Percentiles rank a stretch among this genome's conserved stretches.
Evolutionary conservation across 2,329 filamentous ascomycete species (phyloP).

Genomic region (Epichloe scottii): DNA sequence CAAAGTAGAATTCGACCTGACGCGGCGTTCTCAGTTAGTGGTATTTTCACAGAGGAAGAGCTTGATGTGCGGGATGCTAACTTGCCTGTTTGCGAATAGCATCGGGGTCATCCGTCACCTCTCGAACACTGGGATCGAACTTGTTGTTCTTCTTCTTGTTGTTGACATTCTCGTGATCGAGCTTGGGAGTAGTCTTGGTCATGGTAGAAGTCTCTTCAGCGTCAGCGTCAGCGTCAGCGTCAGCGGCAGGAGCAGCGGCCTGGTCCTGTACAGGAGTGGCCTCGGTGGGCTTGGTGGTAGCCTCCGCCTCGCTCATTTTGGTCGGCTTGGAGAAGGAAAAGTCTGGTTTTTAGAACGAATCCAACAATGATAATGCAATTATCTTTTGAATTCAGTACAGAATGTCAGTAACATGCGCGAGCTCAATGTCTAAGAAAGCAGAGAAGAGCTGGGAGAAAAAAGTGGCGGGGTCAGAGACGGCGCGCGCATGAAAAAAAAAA

Average conservation of each 20-base stretch:
- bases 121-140: constrained; percentile 54
- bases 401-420: neutral
- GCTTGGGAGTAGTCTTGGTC: constrained; percentile 32
- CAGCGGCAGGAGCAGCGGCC: constrained; percentile 12
- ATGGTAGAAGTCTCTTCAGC: constrained; percentile 17
- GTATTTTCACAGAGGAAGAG: neutral
- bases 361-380: neutral
- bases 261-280: constrained; percentile 14
- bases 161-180: constrained; percentile 23
- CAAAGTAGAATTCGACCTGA: constrained; percentile 93
- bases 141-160: constrained; percentile 44
- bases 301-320: constrained; percentile 12
- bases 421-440: neutral
- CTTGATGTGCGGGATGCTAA: neutral
- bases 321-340: neutral
- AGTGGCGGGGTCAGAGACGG: neutral
- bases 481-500: neutral
- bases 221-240: constrained; percentile 8
- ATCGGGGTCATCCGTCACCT: constrained; percentile 62
- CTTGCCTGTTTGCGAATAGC: constrained; percentile 74
- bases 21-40: neutral
- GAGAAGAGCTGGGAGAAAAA: neutral
- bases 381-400: neutral
- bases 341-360: neutral
- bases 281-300: constrained; percentile 13